These are phyloP conservation scores for Biscogniauxia marginata DNA, from an alignment of 2,329 filamentous ascomycete species.

Conservation along the genomic window DNA sequence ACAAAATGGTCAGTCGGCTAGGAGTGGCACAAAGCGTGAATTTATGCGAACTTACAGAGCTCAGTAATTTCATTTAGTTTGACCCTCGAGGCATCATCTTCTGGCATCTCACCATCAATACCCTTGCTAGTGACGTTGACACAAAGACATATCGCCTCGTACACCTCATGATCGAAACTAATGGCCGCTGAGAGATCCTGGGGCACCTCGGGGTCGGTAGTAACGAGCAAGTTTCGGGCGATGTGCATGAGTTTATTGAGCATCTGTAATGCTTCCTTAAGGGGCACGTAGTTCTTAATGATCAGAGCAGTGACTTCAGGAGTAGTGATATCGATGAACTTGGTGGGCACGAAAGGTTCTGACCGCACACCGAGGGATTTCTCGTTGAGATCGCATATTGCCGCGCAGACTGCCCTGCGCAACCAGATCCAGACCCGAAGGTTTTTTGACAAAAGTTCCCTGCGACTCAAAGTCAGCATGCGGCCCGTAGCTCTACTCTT, in stretches of 20 bases:
- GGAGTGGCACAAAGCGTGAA: not conserved
- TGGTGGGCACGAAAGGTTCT: conserved; percentile 52
- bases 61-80: conserved; percentile 64
- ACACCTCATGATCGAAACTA: conserved; percentile 64
- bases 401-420: conserved; percentile 59
- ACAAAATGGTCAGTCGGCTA: conserved; percentile 17
- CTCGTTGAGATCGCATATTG: conserved; percentile 59
- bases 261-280: conserved; percentile 62
- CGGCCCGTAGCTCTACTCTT: not conserved
- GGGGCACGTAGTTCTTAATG: conserved; percentile 58
- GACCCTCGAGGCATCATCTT: conserved; percentile 54
- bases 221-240: conserved; percentile 62
- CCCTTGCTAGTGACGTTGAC: conserved; percentile 67
- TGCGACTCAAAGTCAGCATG: conserved; percentile 25
- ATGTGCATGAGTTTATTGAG: conserved; percentile 68
- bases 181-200: conserved; percentile 65
- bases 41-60: conserved; percentile 50
- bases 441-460: conserved; percentile 60
- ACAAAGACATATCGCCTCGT: conserved; percentile 63
- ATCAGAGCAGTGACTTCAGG: conserved; percentile 63
- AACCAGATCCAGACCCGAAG: conserved; percentile 66
- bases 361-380: conserved; percentile 58
- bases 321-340: conserved; percentile 51
- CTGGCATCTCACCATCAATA: conserved; percentile 61
- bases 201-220: conserved; percentile 62